These are phyloP conservation scores for Rhizopus sp. DNA, from an alignment of 371 early-diverging fungal genomes.

Conservation along the genomic window DNA sequence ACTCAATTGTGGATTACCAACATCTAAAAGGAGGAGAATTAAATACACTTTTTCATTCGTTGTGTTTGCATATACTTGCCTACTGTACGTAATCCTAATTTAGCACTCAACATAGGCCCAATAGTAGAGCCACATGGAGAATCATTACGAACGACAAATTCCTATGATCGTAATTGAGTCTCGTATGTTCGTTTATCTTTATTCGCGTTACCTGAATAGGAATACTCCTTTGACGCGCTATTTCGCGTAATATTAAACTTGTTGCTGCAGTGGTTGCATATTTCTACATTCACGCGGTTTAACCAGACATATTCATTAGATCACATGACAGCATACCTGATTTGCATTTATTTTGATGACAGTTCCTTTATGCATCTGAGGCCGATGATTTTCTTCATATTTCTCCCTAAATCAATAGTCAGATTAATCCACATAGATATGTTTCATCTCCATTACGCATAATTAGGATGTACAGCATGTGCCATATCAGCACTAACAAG, in stretches of 20 bases:
- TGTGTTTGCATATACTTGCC: conserved; percentile 44
- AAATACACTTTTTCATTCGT: background rate
- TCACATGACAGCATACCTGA: conserved; percentile 53
- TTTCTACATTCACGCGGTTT: conserved; percentile 32
- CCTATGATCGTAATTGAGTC: conserved; percentile 25
- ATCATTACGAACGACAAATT: conserved; percentile 93
- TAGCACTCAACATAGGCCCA: conserved; percentile 91
- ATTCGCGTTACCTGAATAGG: conserved; percentile 65
- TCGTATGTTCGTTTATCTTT: background rate
- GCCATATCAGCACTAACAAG: conserved; percentile 93
- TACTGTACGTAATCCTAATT: conserved; percentile 89
- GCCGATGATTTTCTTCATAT: conserved; percentile 89
- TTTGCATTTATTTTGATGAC: conserved; percentile 95
- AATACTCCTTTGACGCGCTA: conserved; percentile 68
- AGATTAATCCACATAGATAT: background rate
- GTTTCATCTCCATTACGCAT: conserved; percentile 33
- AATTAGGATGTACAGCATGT: conserved; percentile 92
- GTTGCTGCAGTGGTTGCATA: conserved; percentile 94
- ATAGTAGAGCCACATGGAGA: conserved; percentile 93
- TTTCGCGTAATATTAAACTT: conserved; percentile 72
- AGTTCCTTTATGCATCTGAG: conserved; percentile 90
- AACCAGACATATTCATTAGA: background rate
- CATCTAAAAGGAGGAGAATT: conserved; percentile 56
- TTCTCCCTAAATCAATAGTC: conserved; percentile 46
- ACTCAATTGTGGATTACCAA: conserved; percentile 90